These are phyloP conservation scores for Globisporangium acanthophoron DNA, from an alignment of 352 stramenopile genomes.

Conservation along the genomic window DNA sequence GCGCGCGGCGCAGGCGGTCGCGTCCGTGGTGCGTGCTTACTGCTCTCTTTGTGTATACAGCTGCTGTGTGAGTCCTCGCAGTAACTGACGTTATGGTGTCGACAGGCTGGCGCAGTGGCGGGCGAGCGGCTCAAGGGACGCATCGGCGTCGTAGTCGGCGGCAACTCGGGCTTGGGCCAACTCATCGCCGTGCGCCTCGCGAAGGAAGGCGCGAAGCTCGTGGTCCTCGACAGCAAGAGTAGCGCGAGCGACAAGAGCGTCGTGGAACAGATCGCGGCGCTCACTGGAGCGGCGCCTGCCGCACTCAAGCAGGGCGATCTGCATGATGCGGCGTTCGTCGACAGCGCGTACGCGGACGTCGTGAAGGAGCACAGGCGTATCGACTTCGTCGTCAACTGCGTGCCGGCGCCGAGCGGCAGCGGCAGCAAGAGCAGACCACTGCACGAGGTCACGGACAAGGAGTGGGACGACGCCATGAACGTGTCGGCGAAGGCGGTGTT, in stretches of 20 bases:
- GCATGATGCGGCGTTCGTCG: constrained; percentile 44
- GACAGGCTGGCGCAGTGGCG: constrained; percentile 46
- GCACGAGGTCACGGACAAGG: constrained; percentile 32
- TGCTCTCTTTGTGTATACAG: background rate
- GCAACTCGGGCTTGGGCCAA: constrained; percentile 51
- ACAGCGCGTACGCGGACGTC: constrained; percentile 32
- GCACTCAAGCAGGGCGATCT: constrained; percentile 45
- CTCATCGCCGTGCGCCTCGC: constrained; percentile 56
- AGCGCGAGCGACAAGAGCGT: constrained; percentile 24
- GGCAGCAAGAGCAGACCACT: constrained; percentile 29
- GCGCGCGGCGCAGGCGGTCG: constrained; percentile 42
- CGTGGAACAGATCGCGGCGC: constrained; percentile 31
- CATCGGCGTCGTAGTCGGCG: constrained; percentile 55
- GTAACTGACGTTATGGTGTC: background rate
- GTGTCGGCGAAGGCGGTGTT: constrained; percentile 62
- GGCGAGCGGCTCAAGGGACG: constrained; percentile 50
- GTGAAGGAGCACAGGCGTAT: constrained; percentile 47
- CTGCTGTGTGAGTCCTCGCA: background rate
- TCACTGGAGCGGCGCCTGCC: constrained; percentile 13
- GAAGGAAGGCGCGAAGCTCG: constrained; percentile 57
- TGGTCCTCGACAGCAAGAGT: constrained; percentile 28
- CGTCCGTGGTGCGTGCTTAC: constrained; percentile 42
- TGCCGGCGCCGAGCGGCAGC: constrained; percentile 25
- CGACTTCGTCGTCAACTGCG: constrained; percentile 73
- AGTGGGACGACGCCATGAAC: constrained; percentile 56